Percentiles rank a stretch among this genome's conserved stretches.
Conservation (phyloP, 2,329 filamentous ascomycete genomes). For the Orbilia blumenaviensis region DNA sequence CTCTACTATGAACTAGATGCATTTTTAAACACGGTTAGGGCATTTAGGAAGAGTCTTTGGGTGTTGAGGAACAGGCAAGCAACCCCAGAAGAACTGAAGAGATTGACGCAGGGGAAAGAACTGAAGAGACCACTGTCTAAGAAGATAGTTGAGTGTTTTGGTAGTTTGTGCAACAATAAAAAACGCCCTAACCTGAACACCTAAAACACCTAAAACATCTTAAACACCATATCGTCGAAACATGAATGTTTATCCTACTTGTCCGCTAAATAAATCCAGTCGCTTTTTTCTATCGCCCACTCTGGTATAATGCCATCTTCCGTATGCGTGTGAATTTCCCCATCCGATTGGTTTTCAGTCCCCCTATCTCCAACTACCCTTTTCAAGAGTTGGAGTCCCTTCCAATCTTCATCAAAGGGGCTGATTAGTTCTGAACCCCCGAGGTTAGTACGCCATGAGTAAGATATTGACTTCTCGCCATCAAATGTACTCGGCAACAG, state of each 20-base stretch:
- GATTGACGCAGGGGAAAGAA: conserved; percentile 6
- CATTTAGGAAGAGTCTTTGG: conserved; percentile 21
- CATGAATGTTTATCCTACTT: neutral
- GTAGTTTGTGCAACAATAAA: neutral
- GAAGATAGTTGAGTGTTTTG: conserved; percentile 12
- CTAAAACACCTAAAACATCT: too few relatives aligned
- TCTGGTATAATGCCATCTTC: neutral
- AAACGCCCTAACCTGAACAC: neutral
- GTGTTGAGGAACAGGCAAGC: neutral
- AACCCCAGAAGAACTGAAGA: neutral
- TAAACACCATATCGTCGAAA: neutral
- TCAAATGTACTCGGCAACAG: neutral
- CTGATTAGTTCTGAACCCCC: neutral
- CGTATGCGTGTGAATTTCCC: neutral
- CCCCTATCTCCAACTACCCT: neutral
- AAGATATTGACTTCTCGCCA: neutral
- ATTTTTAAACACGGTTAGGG: conserved; percentile 7
- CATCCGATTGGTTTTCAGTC: neutral
- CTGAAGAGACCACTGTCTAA: neutral
- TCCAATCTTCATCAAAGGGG: neutral
- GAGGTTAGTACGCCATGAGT: neutral
- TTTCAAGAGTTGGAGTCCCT: neutral
- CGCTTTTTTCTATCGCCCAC: neutral
- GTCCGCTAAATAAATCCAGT: neutral
- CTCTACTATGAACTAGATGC: conserved; percentile 5